These are phyloP conservation scores for Penicillium sp. DNA, from an alignment of 2,329 filamentous ascomycete species.

Conservation along the genomic window DNA sequence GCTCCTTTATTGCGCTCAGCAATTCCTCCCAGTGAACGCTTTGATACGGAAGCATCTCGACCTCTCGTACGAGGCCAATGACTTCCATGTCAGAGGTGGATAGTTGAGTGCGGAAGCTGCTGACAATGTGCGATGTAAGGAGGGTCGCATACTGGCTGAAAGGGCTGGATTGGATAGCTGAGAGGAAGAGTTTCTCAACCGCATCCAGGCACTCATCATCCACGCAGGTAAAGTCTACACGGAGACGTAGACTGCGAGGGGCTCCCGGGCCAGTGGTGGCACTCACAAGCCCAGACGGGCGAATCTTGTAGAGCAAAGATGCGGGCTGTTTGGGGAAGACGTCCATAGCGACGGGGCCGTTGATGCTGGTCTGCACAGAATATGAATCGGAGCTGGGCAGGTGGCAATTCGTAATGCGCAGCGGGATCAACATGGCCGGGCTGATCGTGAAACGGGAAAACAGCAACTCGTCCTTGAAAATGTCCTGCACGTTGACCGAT, in stretches of 20 bases:
- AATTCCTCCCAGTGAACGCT: slow-evolving; percentile 59
- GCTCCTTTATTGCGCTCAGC: slow-evolving; percentile 55
- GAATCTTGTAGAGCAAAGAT: slow-evolving; percentile 78
- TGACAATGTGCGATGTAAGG: slow-evolving; percentile 55
- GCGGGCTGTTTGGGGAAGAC: slow-evolving; percentile 83
- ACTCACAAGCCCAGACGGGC: slow-evolving; percentile 25
- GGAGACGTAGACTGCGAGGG: slow-evolving; percentile 57
- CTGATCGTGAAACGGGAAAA: slow-evolving; percentile 92
- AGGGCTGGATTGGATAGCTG: slow-evolving; percentile 52
- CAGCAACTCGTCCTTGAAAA: slow-evolving; percentile 80
- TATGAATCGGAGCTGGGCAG: slow-evolving; percentile 71
- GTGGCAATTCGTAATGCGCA: slow-evolving; percentile 72
- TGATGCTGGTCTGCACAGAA: slow-evolving; percentile 56
- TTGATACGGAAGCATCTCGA: slow-evolving; percentile 56
- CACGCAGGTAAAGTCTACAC: slow-evolving; percentile 74
- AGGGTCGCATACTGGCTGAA: slow-evolving; percentile 55
- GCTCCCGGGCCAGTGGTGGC: slow-evolving; percentile 24
- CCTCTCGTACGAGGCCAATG: slow-evolving; percentile 57
- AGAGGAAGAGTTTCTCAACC: slow-evolving; percentile 51
- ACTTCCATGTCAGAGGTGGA: slow-evolving; percentile 57
- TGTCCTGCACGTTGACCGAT: slow-evolving; percentile 94
- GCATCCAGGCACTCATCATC: slow-evolving; percentile 69
- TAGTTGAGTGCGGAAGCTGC: slow-evolving; percentile 51
- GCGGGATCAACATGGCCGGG: slow-evolving; percentile 72
- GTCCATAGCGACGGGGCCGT: slow-evolving; percentile 53